Percentiles rank a stretch among this genome's conserved stretches.
These are phyloP conservation scores for Aechmea fasciata DNA, from an alignment of 176 grass and related monocot species.

Conservation along the genomic window DNA sequence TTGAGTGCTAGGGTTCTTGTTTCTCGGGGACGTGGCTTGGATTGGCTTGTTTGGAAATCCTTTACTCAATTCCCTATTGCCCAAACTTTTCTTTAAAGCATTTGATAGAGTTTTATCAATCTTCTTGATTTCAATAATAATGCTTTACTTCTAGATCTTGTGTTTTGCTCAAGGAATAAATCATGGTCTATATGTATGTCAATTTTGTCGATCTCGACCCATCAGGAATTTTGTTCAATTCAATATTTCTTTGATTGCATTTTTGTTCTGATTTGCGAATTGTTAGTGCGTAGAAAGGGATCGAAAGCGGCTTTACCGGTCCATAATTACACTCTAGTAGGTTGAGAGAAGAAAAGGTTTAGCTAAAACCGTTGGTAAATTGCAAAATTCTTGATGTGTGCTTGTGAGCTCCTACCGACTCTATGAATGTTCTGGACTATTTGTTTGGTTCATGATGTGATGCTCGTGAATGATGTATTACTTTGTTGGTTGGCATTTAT, in stretches of 20 bases:
- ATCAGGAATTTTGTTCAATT: neutral
- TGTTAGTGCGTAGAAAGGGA: neutral
- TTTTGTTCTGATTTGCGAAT: neutral
- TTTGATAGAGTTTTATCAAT: neutral
- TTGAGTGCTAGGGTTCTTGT: neutral
- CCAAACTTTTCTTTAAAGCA: neutral
- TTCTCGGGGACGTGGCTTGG: neutral
- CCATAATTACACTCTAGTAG: neutral
- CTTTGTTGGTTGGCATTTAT: slow-evolving; percentile 29
- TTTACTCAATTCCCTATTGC: neutral
- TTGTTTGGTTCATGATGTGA: slow-evolving; percentile 13
- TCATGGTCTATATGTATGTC: neutral
- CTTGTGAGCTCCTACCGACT: slow-evolving; percentile 21
- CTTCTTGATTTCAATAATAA: neutral
- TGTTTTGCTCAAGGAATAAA: neutral
- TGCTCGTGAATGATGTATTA: slow-evolving; percentile 36
- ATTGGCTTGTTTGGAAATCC: neutral
- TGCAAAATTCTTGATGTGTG: slow-evolving; percentile 19
- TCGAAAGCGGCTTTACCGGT: neutral
- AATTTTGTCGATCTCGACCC: neutral
- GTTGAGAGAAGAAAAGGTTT: neutral
- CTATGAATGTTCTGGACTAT: slow-evolving; percentile 18
- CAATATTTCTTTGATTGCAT: neutral
- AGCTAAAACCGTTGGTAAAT: slow-evolving; percentile 13
- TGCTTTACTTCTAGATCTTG: neutral